Base-by-base conservation (phyloP, 257 asterid genomes). In the Capsicum pubescens region DNA sequence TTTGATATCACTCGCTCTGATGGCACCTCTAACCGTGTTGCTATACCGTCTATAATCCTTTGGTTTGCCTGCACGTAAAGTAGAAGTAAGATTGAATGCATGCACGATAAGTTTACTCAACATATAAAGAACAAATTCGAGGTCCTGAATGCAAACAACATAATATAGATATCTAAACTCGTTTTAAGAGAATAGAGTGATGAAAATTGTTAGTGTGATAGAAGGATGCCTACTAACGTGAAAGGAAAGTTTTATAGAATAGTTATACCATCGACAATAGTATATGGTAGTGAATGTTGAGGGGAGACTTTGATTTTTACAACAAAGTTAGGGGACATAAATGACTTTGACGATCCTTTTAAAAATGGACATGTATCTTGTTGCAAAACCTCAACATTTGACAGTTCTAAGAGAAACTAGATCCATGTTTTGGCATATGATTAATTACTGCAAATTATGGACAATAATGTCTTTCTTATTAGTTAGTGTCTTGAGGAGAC, bases 21-120 rank as follows among this genome's bases (percentile, higher is more conserved):
- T 54, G 98, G 93, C 48, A 94, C 77, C 8, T 89, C 90, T 79
- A 94, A 84, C 32, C 95, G 97, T 3, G 93, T 86, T 21, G 98
- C 97, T 12, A 94, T 95, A 54, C 97, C 97, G 80, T 96, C 98
- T 2, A 94, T 89, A 6, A 96, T 94, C 90, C 99, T 93, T 84
- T 90, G 97, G 86, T 94, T 94, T 44, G 98, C 99, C 98, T 93
- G 72, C 2, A 39, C 9, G 72, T 66, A 32, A 32, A 66, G 48
- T 67, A 67, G 21, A 67, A 67, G 52, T 67, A 67, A 67, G 3
- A 67, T 52, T 67, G 21, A 36, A 14, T 36, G 35, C 52, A 14
- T 35, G 21, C n/a, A 68, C 2, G 12, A 48, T 11, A 66, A 13
- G 71, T 64, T 63, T 15, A 63, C 42, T 26, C 8, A 5, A 7